Conservation (phyloP, 1,139 yeast species). For the Schizosaccharomyces versatilis region DNA sequence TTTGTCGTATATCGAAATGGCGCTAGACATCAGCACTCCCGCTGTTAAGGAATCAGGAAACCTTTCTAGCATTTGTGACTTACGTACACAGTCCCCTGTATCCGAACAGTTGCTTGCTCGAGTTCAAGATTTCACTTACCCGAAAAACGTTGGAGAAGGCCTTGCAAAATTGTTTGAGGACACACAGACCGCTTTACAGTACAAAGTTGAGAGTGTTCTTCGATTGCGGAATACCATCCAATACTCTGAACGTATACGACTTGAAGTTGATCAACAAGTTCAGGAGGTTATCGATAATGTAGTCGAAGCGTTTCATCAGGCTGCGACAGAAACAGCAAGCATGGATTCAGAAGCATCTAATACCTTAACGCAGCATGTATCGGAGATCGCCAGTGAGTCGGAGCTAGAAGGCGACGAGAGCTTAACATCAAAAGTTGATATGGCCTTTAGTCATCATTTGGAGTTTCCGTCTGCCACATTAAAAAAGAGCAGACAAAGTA, state of each 20-base stretch:
- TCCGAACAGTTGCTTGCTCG: not conserved
- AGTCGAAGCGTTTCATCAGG: slow-evolving; percentile 17
- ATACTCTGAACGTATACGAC: slow-evolving; percentile 55
- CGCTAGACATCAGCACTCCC: not conserved
- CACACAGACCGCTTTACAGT: slow-evolving; percentile 37
- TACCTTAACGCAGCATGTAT: too few relatives aligned
- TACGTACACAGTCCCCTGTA: not conserved
- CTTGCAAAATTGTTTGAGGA: slow-evolving; percentile 31
- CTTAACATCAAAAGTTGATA: too few relatives aligned
- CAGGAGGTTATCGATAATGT: slow-evolving; percentile 45
- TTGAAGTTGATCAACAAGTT: slow-evolving; percentile 59
- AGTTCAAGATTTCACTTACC: not conserved
- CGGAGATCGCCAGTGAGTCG: too few relatives aligned
- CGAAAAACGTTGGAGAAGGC: not conserved
- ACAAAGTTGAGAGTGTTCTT: slow-evolving; percentile 48
- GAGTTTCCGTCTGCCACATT: too few relatives aligned
- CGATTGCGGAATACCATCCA: slow-evolving; percentile 57
- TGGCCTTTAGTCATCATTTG: too few relatives aligned
- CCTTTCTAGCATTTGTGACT: slow-evolving; percentile 31
- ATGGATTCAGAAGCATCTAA: too few relatives aligned
- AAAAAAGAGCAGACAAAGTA: too few relatives aligned
- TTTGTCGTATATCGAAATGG: not conserved
- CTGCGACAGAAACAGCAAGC: too few relatives aligned
- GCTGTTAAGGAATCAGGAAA: slow-evolving; percentile 23
- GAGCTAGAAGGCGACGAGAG: too few relatives aligned